Percentiles rank a stretch among this genome's conserved stretches.
These are phyloP conservation scores for Hanseniaspora mollemarum DNA, from an alignment of 805 yeast genomes.

Conservation along the genomic window DNA sequence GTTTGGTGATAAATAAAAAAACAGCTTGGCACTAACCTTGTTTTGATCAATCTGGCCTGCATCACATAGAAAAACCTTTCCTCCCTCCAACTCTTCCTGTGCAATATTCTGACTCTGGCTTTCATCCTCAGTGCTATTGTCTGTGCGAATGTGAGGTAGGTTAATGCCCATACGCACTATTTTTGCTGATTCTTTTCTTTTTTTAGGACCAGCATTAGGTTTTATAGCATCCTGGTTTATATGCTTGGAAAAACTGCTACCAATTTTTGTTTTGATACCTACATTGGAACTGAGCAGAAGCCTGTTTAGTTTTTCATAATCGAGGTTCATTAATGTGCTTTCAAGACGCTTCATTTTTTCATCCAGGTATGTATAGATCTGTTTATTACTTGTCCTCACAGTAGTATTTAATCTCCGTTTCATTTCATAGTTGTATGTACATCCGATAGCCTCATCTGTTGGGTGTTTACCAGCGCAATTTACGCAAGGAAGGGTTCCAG, in stretches of 20 bases:
- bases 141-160: not conserved
- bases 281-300: not conserved
- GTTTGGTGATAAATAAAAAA: constrained; percentile 1
- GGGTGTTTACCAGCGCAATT: not conserved
- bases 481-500: constrained; percentile 12
- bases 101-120: not conserved
- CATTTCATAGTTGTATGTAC: constrained; percentile 12
- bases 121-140: too few species aligned
- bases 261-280: too few species aligned
- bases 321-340: not conserved
- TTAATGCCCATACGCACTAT: constrained; percentile 1
- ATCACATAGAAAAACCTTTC: not conserved
- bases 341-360: constrained; percentile 5
- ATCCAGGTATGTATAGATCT: not conserved
- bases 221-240: too few species aligned
- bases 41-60: constrained; percentile 8
- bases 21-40: not conserved
- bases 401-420: not conserved
- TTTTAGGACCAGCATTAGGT: not conserved
- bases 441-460: not conserved
- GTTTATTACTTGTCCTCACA: constrained; percentile 2
- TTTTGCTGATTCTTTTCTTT: not conserved
- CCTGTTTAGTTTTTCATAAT: not conserved
- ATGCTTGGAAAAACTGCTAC: too few species aligned
- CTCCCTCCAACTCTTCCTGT: not conserved